A percentile compares a stretch with the other conserved stretches of the same genome.
Evolutionary conservation across 495 filamentous ascomycete genomes (phyloP).

Genomic region (Annulohypoxylon maeteangense): DNA sequence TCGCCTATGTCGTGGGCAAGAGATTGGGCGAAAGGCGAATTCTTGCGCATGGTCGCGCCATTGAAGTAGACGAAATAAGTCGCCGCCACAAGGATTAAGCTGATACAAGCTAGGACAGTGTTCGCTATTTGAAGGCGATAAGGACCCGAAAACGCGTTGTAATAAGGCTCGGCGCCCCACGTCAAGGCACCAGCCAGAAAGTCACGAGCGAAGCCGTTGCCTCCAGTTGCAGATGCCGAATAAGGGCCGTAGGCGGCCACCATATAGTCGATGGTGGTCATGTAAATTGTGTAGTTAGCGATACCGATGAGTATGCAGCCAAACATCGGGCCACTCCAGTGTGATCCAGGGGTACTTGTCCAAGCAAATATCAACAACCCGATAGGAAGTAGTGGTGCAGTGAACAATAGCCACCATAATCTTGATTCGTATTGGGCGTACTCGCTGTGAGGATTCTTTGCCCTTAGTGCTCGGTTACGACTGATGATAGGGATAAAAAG

Average conservation of each 20-base stretch:
- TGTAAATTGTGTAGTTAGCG: constrained; percentile 77
- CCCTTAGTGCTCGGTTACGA: constrained; percentile 64
- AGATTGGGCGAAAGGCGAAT: constrained; percentile 79
- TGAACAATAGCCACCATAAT: constrained; percentile 70
- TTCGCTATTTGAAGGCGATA: constrained; percentile 70
- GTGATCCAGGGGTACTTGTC: constrained; percentile 67
- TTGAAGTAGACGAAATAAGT: constrained; percentile 83
- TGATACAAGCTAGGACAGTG: constrained; percentile 76
- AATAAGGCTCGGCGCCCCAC: constrained; percentile 77
- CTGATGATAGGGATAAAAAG: constrained; percentile 71
- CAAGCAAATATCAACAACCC: constrained; percentile 77
- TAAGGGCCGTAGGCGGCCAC: constrained; percentile 80
- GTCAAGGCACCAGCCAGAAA: constrained; percentile 84
- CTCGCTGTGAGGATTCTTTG: constrained; percentile 63
- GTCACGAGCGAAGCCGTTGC: constrained; percentile 76
- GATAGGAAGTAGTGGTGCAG: constrained; percentile 73
- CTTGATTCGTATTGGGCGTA: constrained; percentile 69
- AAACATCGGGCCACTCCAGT: constrained; percentile 71
- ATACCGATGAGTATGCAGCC: constrained; percentile 70
- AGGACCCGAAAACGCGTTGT: constrained; percentile 64
- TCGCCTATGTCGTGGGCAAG: constrained; percentile 41
- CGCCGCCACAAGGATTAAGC: constrained; percentile 72
- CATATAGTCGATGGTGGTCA: constrained; percentile 89
- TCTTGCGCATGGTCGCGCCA: constrained; percentile 74
- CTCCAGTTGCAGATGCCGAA: constrained; percentile 80